Percentiles rank a stretch among this genome's conserved stretches.
Conservation (phyloP, 352 stramenopile species). For the Phytophthora ohioensis region DNA sequence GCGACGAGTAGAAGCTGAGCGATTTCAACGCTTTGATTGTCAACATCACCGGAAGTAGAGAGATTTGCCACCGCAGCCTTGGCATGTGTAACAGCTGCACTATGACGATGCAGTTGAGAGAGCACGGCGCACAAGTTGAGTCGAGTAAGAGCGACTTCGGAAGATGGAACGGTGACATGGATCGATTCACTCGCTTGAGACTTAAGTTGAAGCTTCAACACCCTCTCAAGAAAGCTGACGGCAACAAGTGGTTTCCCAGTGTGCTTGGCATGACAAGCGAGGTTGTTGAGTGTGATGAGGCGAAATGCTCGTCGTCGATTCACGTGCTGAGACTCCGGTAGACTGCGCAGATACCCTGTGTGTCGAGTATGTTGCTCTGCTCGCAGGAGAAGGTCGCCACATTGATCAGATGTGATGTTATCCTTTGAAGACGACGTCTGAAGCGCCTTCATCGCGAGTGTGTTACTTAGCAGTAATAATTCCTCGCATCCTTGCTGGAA, state of each 20-base stretch:
- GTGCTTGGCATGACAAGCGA: conserved; percentile 67
- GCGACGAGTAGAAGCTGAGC: conserved; percentile 54
- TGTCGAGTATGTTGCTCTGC: conserved; percentile 68
- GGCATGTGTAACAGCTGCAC: conserved; percentile 56
- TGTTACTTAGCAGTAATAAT: conserved; percentile 71
- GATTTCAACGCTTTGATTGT: conserved; percentile 10
- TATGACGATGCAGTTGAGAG: conserved; percentile 60
- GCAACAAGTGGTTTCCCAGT: conserved; percentile 48
- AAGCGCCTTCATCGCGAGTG: conserved; percentile 59
- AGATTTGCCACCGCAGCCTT: conserved; percentile 46
- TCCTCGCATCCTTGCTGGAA: conserved; percentile 75
- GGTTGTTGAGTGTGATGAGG: conserved; percentile 72
- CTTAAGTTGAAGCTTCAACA: conserved; percentile 58
- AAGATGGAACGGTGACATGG: conserved; percentile 13
- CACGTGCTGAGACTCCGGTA: conserved; percentile 27
- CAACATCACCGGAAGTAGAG: conserved; percentile 17
- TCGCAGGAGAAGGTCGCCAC: conserved; percentile 40
- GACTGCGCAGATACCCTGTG: conserved; percentile 47
- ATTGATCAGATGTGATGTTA: conserved; percentile 20
- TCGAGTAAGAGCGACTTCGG: conserved; percentile 57
- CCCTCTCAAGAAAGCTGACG: conserved; percentile 56
- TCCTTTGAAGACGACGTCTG: conserved; percentile 24
- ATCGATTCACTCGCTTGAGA: conserved; percentile 11
- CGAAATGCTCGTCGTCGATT: conserved; percentile 47
- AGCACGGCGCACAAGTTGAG: conserved; percentile 73